These are phyloP conservation scores for Russula brevipes DNA, from an alignment of 768 basidiomycete species.

Conservation along the genomic window DNA sequence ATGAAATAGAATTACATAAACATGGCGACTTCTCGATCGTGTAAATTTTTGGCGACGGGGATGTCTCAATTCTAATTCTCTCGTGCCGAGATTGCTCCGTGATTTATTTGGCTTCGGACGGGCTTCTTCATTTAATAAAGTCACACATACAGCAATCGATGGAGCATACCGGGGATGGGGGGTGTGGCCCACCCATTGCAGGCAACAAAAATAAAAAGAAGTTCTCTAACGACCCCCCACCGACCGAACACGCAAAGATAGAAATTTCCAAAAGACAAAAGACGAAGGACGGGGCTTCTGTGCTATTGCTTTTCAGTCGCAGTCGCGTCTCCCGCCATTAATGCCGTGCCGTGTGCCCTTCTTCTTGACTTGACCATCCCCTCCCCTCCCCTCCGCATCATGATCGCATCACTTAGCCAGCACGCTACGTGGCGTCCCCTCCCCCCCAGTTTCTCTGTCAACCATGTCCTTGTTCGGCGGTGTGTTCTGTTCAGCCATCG, in stretches of 20 bases:
- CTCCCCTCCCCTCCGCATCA: no score
- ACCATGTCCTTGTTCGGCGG: no score
- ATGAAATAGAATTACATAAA: background rate
- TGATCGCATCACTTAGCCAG: no score
- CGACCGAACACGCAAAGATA: background rate
- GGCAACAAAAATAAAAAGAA: background rate
- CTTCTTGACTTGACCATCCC: no score
- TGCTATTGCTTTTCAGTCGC: no score
- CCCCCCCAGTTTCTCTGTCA: background rate
- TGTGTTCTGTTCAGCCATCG: background rate
- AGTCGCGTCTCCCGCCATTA: no score
- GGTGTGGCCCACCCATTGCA: slow-evolving; percentile 1
- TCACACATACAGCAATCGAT: background rate
- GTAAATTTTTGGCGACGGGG: no score
- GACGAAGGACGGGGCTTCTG: no score
- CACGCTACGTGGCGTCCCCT: no score
- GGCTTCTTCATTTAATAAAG: background rate
- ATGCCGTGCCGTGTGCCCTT: no score
- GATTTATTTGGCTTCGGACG: background rate
- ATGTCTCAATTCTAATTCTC: background rate
- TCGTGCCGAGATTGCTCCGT: background rate
- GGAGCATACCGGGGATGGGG: background rate
- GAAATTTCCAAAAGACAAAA: background rate
- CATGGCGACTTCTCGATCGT: background rate
- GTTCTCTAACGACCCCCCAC: no score